phyloP scores from a whole-genome alignment of 1,139 yeast species.

The Hyphopichia wangnamkhiaoensis region DNA sequence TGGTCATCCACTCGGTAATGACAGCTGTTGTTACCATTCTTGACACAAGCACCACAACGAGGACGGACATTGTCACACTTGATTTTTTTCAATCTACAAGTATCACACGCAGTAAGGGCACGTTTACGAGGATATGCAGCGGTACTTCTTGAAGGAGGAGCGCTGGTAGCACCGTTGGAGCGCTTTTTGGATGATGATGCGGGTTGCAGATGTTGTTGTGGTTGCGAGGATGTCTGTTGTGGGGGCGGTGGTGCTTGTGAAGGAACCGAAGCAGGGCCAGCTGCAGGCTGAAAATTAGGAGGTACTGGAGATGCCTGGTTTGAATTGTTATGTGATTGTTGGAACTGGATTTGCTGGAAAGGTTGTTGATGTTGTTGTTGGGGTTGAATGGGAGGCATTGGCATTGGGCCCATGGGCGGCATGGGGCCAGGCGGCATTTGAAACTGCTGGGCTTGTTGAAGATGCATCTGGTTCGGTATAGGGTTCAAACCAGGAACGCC shows the following conservation, averaged over 20 bases:
- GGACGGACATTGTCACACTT: slow-evolving; percentile 57
- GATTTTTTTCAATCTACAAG: slow-evolving; percentile 47
- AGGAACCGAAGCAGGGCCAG: neutral
- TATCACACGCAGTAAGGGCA: slow-evolving; percentile 49
- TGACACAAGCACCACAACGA: slow-evolving; percentile 48
- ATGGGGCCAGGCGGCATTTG: neutral
- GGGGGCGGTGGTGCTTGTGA: neutral
- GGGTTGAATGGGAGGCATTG: neutral
- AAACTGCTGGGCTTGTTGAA: too few relatives aligned
- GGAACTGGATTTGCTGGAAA: neutral
- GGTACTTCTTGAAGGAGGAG: slow-evolving; percentile 10
- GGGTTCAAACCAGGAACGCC: too few relatives aligned
- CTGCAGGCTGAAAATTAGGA: neutral
- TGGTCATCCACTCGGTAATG: slow-evolving; percentile 34
- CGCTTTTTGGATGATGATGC: slow-evolving; percentile 1
- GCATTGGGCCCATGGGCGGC: neutral
- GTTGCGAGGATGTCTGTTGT: slow-evolving; percentile 1
- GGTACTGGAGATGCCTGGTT: neutral
- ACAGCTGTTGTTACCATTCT: slow-evolving; percentile 32
- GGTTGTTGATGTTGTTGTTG: slow-evolving; percentile 1
- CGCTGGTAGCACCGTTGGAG: neutral
- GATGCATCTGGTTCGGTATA: neutral
- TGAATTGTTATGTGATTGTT: neutral
- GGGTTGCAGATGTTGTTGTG: slow-evolving; percentile 3
- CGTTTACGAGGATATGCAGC: slow-evolving; percentile 31